Conservation (phyloP, 2,329 filamentous ascomycete genomes). For the Helotiales sp. region DNA sequence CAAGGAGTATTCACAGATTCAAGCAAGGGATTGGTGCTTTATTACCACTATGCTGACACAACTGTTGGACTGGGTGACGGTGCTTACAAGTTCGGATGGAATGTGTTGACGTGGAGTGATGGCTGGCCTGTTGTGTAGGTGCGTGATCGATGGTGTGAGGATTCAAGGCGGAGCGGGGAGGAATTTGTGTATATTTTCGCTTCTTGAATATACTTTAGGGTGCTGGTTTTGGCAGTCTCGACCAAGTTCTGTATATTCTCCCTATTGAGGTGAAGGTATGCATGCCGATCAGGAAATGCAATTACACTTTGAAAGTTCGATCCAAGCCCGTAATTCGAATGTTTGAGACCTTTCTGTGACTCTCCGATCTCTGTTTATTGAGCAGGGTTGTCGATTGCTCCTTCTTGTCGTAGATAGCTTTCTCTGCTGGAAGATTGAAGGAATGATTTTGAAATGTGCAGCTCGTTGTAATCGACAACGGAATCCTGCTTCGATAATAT, state of each 20-base stretch:
- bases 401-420: too few species aligned
- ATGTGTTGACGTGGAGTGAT: conserved; percentile 41
- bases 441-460: too few species aligned
- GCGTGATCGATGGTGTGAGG: neutral
- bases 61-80: conserved; percentile 51
- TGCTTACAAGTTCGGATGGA: conserved; percentile 48
- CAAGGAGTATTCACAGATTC: conserved; percentile 58
- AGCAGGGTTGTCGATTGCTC: too few species aligned
- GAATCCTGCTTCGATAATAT: too few species aligned
- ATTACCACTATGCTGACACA: conserved; percentile 63
- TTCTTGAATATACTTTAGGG: neutral
- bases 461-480: too few species aligned
- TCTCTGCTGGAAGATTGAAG: too few species aligned
- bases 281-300: too few species aligned
- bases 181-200: neutral
- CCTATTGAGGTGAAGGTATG: too few species aligned
- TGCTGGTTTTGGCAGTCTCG: neutral
- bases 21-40: conserved; percentile 52
- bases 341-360: too few species aligned
- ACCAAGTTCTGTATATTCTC: neutral
- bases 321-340: too few species aligned
- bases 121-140: conserved; percentile 44
- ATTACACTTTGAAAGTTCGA: too few species aligned
- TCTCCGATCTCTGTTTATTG: too few species aligned
- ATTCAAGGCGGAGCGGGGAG: neutral